Percentiles rank a stretch among this genome's conserved stretches.
These are phyloP conservation scores for Pichiaceae sp. DNA, from an alignment of 1,139 yeast species.

Conservation along the genomic window DNA sequence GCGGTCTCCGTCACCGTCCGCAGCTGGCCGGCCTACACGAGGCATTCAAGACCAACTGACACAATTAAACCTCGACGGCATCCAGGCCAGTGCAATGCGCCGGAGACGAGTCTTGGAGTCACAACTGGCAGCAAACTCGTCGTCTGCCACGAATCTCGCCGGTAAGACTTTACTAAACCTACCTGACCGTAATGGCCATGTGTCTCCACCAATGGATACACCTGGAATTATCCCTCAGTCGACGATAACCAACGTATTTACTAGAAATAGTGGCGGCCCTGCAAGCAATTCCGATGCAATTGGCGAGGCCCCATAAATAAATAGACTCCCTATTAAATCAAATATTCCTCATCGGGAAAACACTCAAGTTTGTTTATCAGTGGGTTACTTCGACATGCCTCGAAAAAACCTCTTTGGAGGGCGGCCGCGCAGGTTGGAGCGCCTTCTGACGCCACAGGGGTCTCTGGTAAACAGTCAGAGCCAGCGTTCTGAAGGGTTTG, in stretches of 20 bases:
- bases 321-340: too few species aligned
- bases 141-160: neutral
- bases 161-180: neutral
- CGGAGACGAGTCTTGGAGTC: neutral
- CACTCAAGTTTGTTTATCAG: neutral
- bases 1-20: slow-evolving; percentile 1
- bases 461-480: slow-evolving; percentile 1
- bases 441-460: neutral
- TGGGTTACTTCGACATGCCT: neutral
- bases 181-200: neutral
- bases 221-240: slow-evolving; percentile 1
- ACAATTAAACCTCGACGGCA: neutral
- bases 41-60: neutral
- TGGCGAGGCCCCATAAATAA: too few species aligned
- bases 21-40: neutral
- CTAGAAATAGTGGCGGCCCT: neutral
- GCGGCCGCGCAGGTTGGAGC: neutral
- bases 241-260: neutral
- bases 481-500: slow-evolving; percentile 1
- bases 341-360: neutral
- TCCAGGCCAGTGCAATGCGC: neutral
- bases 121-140: neutral
- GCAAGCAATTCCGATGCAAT: too few species aligned
- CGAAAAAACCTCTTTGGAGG: neutral
- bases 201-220: slow-evolving; percentile 1